Evolutionary conservation across 768 basidiomycete species (phyloP), one percentile per base, ranked within the genome.

Genomic region (Thelephora ganbajun): DNA sequence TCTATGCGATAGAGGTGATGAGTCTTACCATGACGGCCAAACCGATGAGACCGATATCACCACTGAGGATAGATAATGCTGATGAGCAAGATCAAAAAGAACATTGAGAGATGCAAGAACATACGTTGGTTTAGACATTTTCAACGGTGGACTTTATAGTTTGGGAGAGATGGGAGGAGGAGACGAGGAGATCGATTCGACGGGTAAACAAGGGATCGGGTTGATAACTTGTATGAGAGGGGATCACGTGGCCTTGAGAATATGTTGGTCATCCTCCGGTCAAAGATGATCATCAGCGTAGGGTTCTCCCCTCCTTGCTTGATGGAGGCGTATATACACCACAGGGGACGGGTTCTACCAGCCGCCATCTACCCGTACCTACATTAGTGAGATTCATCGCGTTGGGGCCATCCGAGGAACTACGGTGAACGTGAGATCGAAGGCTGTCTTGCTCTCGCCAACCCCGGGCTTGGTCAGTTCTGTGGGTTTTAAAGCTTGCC

Each of bases 21-120:
- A 11, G 14, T 64, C 73, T 49, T 64, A 93, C 92, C 92, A 97
- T 97, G 72, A 97, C 92, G 73, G 92, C 92, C 61, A 97, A 74
- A 72, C 92, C 92, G 71, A 96, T 96, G 66, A 96, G 87, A 65
- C 92, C 92, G 68, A 96, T 92, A 69, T 97, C 93, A 69, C 89
- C 91, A 61, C 91, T 94, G 60, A 9, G 26, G 26, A 37, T 41
- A 35, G 26, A 23, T 16, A 23, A 49, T 49, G 48, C 51, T 45
- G 53, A 56, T 63, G 9, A 62, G 55, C n/a, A 46, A 9, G 34
- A 54, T 63, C 64, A 18, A 9, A 30, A 20, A 1, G 12, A 43
- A 41, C 2, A 43, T 14, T 6, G 50, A 48, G 39, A n/a, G 11
- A 33, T 20, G 30, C 2, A 60, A 30, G 61, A 51, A 76, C 79